Evolutionary conservation across 768 basidiomycete species (phyloP).

Genomic region (Lactarius hengduanensis): DNA sequence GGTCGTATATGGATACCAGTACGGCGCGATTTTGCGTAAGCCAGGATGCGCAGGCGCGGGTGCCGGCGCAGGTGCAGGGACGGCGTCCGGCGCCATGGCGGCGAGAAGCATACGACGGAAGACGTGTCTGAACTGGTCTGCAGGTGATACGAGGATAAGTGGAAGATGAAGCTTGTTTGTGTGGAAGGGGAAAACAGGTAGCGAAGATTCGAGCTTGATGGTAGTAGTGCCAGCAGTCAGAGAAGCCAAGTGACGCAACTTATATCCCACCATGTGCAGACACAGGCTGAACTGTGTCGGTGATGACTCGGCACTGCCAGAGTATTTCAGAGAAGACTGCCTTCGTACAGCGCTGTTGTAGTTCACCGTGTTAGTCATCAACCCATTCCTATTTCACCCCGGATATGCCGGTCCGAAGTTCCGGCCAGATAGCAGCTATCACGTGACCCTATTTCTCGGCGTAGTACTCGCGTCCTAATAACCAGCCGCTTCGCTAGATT

Average conservation of each 20-base stretch:
- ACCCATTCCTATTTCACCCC: not conserved
- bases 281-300: not conserved
- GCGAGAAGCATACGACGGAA: conserved; percentile 30
- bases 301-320: not conserved
- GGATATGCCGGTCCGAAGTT: not conserved
- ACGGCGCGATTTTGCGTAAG: conserved; percentile 79
- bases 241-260: conserved; percentile 14
- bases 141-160: conserved; percentile 49
- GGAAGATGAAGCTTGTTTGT: conserved; percentile 34
- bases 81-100: conserved; percentile 28
- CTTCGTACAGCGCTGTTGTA: not conserved
- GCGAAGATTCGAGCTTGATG: conserved; percentile 9
- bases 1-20: conserved; percentile 92
- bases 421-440: no score
- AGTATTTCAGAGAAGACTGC: no score
- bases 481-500: no score
- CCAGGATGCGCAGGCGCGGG: conserved; percentile 36
- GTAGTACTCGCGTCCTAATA: no score
- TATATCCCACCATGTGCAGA: not conserved
- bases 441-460: no score
- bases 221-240: not conserved
- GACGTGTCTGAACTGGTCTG: conserved; percentile 50
- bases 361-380: not conserved
- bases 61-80: conserved; percentile 18
- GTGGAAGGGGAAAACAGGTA: conserved; percentile 25